Conservation (phyloP, 345 rosid species). For the Lepidium africanum region DNA sequence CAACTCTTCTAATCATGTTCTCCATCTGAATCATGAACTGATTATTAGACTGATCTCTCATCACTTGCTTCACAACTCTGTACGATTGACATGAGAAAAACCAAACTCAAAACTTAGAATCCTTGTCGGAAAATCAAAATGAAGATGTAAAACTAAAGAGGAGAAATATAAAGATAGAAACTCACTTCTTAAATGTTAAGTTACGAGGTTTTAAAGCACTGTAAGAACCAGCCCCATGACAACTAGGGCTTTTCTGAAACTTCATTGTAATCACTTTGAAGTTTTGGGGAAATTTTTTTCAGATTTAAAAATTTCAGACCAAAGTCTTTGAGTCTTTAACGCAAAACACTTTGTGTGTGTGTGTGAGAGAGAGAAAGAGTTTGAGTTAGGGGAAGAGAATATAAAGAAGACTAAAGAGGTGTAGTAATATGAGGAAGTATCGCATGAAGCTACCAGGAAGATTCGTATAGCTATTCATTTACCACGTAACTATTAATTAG, state of each 20-base stretch:
- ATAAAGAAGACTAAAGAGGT: too few relatives aligned
- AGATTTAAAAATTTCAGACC: not conserved
- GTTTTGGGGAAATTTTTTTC: not conserved
- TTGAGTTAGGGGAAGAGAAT: too few relatives aligned
- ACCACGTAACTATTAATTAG: too few relatives aligned
- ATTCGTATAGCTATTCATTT: too few relatives aligned
- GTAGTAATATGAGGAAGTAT: too few relatives aligned
- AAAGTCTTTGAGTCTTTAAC: too few relatives aligned
- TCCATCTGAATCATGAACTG: constrained; percentile 37
- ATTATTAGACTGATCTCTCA: constrained; percentile 27
- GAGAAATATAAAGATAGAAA: not conserved
- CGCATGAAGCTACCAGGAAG: too few relatives aligned
- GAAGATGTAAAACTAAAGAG: not conserved
- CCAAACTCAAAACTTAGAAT: not conserved
- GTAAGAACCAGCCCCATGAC: constrained; percentile 21
- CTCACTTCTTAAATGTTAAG: constrained; percentile 33
- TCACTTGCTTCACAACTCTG: constrained; percentile 39
- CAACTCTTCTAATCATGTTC: constrained; percentile 41
- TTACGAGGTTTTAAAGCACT: constrained; percentile 25
- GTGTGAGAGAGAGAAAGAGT: not conserved
- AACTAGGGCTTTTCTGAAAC: constrained; percentile 26
- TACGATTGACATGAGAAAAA: constrained; percentile 12
- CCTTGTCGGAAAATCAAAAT: not conserved
- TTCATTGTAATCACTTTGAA: constrained; percentile 8
- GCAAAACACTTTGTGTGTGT: not conserved